These are phyloP conservation scores for Monosporascus sp. DNA, from an alignment of 2,329 filamentous ascomycete genomes.

Conservation along the genomic window DNA sequence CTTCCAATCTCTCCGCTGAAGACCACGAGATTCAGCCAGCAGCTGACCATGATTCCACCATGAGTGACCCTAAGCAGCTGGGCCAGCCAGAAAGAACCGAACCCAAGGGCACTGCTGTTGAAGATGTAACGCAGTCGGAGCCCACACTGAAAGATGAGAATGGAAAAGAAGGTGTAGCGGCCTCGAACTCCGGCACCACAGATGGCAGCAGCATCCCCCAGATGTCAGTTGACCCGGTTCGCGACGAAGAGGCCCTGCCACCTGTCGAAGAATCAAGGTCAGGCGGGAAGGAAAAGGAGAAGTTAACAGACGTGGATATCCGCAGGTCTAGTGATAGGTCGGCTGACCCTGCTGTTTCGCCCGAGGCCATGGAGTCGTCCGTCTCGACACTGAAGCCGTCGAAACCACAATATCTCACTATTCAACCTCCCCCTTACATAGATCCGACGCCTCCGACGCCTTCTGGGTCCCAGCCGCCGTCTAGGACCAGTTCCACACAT, in stretches of 20 bases:
- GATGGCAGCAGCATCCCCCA: background rate
- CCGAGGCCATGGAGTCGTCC: slow-evolving; percentile 36
- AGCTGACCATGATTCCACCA: slow-evolving; percentile 25
- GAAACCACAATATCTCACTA: slow-evolving; percentile 40
- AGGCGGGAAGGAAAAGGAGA: too few relatives aligned
- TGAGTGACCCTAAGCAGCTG: slow-evolving; percentile 20
- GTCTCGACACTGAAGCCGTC: slow-evolving; percentile 44
- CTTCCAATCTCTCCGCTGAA: slow-evolving; percentile 12
- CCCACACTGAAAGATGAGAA: slow-evolving; percentile 1
- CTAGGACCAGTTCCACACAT: slow-evolving; percentile 53
- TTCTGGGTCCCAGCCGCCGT: slow-evolving; percentile 47
- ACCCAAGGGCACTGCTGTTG: slow-evolving; percentile 4
- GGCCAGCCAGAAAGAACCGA: slow-evolving; percentile 13
- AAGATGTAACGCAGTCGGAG: slow-evolving; percentile 4
- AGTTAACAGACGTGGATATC: background rate
- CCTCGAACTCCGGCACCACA: background rate
- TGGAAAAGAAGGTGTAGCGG: background rate
- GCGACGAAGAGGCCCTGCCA: too few relatives aligned
- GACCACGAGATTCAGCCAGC: slow-evolving; percentile 11
- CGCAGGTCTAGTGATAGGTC: slow-evolving; percentile 1
- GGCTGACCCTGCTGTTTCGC: background rate
- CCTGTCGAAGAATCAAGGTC: too few relatives aligned
- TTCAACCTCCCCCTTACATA: slow-evolving; percentile 44
- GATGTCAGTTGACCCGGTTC: too few relatives aligned
- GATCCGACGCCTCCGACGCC: slow-evolving; percentile 56